phyloP scores from a whole-genome alignment of 345 rosid species.

The Rubroshorea leprosula region DNA sequence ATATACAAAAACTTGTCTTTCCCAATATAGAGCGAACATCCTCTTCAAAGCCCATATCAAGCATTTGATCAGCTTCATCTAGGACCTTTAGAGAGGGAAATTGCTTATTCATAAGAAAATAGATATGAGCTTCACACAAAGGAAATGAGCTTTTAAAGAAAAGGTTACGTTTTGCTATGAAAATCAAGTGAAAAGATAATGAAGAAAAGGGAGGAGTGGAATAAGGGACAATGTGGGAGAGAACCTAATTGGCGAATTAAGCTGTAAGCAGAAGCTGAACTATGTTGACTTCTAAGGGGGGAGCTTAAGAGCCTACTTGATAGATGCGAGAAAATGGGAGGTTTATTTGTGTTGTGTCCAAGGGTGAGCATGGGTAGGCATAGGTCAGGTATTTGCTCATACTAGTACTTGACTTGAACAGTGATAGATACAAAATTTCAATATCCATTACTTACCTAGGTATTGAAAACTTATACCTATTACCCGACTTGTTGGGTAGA shows the following conservation, averaged over 20 bases:
- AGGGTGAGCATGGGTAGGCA: too few species aligned
- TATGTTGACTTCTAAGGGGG: too few species aligned
- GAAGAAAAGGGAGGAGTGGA: background rate
- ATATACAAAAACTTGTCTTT: conserved; percentile 69
- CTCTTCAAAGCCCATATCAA: conserved; percentile 96
- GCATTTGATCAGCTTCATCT: conserved; percentile 99
- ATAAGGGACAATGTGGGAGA: background rate
- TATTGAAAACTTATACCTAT: too few species aligned
- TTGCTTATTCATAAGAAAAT: background rate
- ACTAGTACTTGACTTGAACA: too few species aligned
- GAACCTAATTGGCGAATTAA: background rate
- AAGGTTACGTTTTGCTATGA: background rate
- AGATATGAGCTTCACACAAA: background rate
- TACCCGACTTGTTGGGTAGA: too few species aligned
- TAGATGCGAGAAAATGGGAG: too few species aligned
- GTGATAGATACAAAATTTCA: too few species aligned
- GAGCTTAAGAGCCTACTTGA: too few species aligned
- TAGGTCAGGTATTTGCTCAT: too few species aligned
- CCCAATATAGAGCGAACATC: conserved; percentile 87
- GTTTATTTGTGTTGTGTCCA: background rate
- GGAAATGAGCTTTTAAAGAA: too few species aligned
- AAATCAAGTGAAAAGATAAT: background rate
- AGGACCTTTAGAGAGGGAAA: conserved; percentile 66
- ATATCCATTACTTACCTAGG: too few species aligned
- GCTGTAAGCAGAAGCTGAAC: background rate